These are phyloP conservation scores for Hyaloscypha finlandica DNA, from an alignment of 495 filamentous ascomycete genomes.

Conservation along the genomic window DNA sequence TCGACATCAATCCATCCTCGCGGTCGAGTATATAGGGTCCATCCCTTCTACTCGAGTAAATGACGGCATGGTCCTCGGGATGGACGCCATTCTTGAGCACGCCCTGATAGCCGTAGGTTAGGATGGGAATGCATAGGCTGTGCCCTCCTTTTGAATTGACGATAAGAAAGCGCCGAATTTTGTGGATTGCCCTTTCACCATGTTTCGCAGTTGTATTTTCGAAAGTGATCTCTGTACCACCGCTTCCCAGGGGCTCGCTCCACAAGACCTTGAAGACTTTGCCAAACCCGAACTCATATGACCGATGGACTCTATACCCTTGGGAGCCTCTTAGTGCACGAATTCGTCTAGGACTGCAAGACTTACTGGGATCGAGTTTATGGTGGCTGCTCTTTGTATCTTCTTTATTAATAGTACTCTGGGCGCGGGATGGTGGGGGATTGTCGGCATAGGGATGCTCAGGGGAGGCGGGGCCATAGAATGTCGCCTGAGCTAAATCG, in stretches of 20 bases:
- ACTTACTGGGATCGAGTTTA: not conserved
- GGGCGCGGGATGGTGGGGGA: too few relatives aligned
- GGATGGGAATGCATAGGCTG: slow-evolving; percentile 7
- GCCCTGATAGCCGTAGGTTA: slow-evolving; percentile 15
- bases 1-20: not conserved
- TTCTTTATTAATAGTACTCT: too few relatives aligned
- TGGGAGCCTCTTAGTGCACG: not conserved
- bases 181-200: not conserved
- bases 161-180: slow-evolving; percentile 5
- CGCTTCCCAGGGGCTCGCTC: not conserved
- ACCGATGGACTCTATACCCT: not conserved
- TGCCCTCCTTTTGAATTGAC: not conserved
- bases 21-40: not conserved
- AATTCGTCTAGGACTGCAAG: not conserved
- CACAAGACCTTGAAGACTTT: slow-evolving; percentile 1
- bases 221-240: not conserved
- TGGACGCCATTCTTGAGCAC: slow-evolving; percentile 6
- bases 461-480: too few relatives aligned
- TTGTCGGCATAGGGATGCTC: too few relatives aligned
- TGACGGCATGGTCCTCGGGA: slow-evolving; percentile 10
- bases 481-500: too few relatives aligned
- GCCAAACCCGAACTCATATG: not conserved
- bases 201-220: not conserved
- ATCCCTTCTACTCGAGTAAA: not conserved
- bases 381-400: not conserved